phyloP scores from a whole-genome alignment of 2,329 filamentous ascomycete genomes.

The Lasiodiplodia theobromae region DNA sequence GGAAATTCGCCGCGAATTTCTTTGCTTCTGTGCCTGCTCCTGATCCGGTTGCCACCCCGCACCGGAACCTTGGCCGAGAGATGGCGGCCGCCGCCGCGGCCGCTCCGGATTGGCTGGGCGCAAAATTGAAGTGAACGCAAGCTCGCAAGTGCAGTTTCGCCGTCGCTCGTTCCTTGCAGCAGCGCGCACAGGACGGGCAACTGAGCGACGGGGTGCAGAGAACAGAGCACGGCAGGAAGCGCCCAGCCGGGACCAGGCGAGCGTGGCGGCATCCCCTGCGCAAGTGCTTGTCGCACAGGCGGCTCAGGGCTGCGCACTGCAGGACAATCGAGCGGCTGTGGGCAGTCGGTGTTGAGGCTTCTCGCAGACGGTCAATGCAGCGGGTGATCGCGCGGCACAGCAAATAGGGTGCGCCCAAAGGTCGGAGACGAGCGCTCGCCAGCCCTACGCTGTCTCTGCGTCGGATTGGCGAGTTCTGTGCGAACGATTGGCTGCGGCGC shows the following conservation, averaged over 20 bases:
- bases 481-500: background rate
- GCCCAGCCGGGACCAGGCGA: background rate
- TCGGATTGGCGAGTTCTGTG: constrained; percentile 57
- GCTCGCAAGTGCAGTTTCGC: background rate
- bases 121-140: constrained; percentile 8
- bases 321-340: constrained; percentile 1
- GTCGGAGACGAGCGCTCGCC: constrained; percentile 3
- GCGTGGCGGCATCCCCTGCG: background rate
- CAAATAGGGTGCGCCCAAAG: constrained; percentile 18
- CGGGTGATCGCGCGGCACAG: constrained; percentile 16
- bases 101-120: background rate
- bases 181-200: background rate
- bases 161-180: background rate
- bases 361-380: background rate
- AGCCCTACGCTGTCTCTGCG: constrained; percentile 68
- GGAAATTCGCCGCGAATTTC: background rate
- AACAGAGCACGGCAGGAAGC: background rate
- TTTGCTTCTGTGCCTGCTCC: background rate
- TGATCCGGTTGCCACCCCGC: constrained; percentile 14
- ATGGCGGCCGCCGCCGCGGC: background rate
- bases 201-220: background rate
- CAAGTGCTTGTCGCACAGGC: background rate
- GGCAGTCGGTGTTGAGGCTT: background rate
- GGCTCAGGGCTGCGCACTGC: background rate
- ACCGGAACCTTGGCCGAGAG: background rate